These are phyloP conservation scores for Rubia tinctorum DNA, from an alignment of 305 asterid species.

Conservation along the genomic window DNA sequence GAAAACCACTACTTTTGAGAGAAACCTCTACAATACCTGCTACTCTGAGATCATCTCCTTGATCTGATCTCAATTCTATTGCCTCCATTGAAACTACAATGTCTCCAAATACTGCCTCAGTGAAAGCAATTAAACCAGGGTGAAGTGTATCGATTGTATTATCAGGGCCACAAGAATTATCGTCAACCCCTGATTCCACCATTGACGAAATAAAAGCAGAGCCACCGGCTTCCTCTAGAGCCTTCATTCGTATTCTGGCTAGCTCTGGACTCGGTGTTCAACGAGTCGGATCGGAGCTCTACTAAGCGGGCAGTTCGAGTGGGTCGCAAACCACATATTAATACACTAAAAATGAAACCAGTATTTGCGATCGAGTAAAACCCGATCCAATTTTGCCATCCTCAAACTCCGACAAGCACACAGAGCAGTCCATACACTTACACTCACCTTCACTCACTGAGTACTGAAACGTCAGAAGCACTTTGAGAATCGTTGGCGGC, in stretches of 20 bases:
- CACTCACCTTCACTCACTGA: not conserved
- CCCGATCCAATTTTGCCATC: slow-evolving; percentile 39
- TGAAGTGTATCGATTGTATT: no score
- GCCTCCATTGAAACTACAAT: no score
- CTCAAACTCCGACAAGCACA: slow-evolving; percentile 47
- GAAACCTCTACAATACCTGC: no score
- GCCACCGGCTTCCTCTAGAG: not conserved
- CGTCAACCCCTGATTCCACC: no score
- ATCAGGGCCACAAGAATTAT: no score
- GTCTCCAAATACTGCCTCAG: no score
- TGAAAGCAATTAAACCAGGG: no score
- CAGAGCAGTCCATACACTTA: slow-evolving; percentile 22
- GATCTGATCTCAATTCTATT: no score
- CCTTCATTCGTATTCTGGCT: not conserved
- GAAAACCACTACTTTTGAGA: no score
- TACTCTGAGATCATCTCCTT: no score
- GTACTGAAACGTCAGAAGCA: slow-evolving; percentile 1
- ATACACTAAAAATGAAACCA: slow-evolving; percentile 44
- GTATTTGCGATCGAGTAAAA: slow-evolving; percentile 46
- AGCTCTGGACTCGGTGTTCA: slow-evolving; percentile 7
- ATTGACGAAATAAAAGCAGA: no score
- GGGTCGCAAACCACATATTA: slow-evolving; percentile 46
- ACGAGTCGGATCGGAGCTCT: slow-evolving; percentile 29
- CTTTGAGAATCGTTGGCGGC: not conserved
- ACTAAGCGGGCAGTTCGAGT: slow-evolving; percentile 51